A percentile compares a stretch with the other conserved stretches of the same genome.
Evolutionary conservation across 768 basidiomycete species (phyloP).

Genomic region (Scleroderma citrinum): DNA sequence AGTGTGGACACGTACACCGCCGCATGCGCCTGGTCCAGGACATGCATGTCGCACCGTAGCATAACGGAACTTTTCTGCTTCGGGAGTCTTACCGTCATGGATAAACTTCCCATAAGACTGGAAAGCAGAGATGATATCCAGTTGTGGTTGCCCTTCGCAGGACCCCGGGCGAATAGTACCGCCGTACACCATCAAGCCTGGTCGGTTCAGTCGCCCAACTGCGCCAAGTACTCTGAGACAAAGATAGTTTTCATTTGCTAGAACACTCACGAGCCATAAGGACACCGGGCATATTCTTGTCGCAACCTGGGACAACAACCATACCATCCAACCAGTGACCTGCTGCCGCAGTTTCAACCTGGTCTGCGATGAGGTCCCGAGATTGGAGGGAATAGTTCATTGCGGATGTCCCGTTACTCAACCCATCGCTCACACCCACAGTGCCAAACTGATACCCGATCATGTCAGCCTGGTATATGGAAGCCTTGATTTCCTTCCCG

Average conservation of each 20-base stretch:
- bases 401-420: constrained; percentile 93
- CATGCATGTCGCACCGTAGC: constrained; percentile 89
- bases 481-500: constrained; percentile 82
- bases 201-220: constrained; percentile 95
- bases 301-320: constrained; percentile 95
- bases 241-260: not conserved
- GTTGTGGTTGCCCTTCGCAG: constrained; percentile 79
- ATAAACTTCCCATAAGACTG: constrained; percentile 95
- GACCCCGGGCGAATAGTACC: constrained; percentile 92
- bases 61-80: constrained; percentile 80
- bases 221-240: constrained; percentile 11
- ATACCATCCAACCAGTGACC: constrained; percentile 98
- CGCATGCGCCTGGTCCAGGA: constrained; percentile 97
- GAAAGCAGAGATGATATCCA: constrained; percentile 97
- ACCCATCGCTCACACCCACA: constrained; percentile 96
- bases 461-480: constrained; percentile 60
- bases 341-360: constrained; percentile 91
- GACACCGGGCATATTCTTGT: constrained; percentile 99
- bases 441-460: constrained; percentile 98
- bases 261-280: constrained; percentile 84
- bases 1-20: constrained; percentile 62
- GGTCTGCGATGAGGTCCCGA: constrained; percentile 95
- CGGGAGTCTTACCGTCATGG: constrained; percentile 77
- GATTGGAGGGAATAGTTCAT: constrained; percentile 98
- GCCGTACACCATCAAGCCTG: constrained; percentile 96